Evolutionary conservation across 495 filamentous ascomycete genomes (phyloP).

Genomic region (Tricharina praecox): DNA sequence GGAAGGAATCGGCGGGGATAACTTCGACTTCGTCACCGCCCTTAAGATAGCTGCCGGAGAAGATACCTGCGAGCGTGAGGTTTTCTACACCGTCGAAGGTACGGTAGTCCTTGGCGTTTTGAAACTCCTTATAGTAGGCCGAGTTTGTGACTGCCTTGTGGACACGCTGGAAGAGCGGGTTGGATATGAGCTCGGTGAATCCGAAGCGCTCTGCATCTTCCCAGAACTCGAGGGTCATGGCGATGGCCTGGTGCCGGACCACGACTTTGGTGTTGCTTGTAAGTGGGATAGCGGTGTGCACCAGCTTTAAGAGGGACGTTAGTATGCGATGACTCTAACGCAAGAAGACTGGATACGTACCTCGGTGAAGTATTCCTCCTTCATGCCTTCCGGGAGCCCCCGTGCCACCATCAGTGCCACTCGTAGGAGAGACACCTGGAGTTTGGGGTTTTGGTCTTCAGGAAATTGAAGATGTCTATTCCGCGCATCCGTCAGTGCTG

Average conservation of each 20-base stretch:
- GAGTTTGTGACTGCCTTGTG: constrained; percentile 18
- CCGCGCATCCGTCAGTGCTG: constrained; percentile 8
- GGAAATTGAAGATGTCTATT: constrained; percentile 12
- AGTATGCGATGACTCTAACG: too few species aligned
- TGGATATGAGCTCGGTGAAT: constrained; percentile 4
- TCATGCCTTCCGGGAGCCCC: constrained; percentile 7
- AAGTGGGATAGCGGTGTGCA: constrained; percentile 17
- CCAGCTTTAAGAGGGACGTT: too few species aligned
- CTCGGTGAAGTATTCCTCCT: constrained; percentile 17
- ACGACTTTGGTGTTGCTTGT: constrained; percentile 21
- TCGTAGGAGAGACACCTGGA: constrained; percentile 30
- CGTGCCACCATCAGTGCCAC: constrained; percentile 28
- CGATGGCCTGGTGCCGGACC: constrained; percentile 22
- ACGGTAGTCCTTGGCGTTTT: constrained; percentile 10
- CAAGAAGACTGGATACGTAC: constrained; percentile 3
- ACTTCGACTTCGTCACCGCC: constrained; percentile 17
- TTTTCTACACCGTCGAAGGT: constrained; percentile 20
- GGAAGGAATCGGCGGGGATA: constrained; percentile 13
- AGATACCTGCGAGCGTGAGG: constrained; percentile 17
- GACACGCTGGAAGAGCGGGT: constrained; percentile 13
- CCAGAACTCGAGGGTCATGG: constrained; percentile 21
- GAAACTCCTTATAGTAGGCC: constrained; percentile 16
- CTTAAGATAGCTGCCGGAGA: constrained; percentile 19
- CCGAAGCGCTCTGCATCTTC: constrained; percentile 12
- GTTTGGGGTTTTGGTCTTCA: constrained; percentile 28